Percentiles rank a stretch among this genome's conserved stretches.
Conservation (phyloP, 2,329 filamentous ascomycete species). For the Monosporascus cannonballus region DNA sequence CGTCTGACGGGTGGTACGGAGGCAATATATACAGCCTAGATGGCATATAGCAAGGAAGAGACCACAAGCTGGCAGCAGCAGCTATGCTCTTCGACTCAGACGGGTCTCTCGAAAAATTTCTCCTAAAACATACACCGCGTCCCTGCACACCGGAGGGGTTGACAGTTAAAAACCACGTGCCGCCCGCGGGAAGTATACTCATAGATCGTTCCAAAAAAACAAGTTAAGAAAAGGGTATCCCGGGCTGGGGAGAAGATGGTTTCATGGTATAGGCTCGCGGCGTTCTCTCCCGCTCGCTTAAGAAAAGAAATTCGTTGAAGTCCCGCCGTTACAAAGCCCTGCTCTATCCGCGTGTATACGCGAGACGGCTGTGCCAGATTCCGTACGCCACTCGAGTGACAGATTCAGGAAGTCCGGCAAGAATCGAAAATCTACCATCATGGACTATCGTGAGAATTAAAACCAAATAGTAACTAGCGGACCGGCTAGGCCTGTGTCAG, state of each 20-base stretch:
- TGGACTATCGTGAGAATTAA: not conserved
- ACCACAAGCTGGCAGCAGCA: too few species aligned
- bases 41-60: too few species aligned
- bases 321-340: too few species aligned
- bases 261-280: constrained; percentile 4
- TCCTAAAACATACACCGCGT: too few species aligned
- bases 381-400: not conserved
- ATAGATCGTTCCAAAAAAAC: constrained; percentile 6
- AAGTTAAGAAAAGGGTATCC: not conserved
- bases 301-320: not conserved
- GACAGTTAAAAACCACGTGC: too few species aligned
- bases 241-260: not conserved
- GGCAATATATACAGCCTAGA: too few species aligned
- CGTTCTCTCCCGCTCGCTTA: not conserved
- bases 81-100: too few species aligned
- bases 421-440: not conserved
- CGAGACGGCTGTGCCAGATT: not conserved
- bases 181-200: constrained; percentile 6
- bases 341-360: too few species aligned
- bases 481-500: constrained; percentile 1
- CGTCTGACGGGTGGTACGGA: too few species aligned
- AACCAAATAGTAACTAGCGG: not conserved
- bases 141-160: too few species aligned
- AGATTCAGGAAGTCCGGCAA: not conserved
- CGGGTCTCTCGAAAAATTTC: too few species aligned